These are phyloP conservation scores for Brassica carinata DNA, from an alignment of 345 rosid species.

Conservation along the genomic window DNA sequence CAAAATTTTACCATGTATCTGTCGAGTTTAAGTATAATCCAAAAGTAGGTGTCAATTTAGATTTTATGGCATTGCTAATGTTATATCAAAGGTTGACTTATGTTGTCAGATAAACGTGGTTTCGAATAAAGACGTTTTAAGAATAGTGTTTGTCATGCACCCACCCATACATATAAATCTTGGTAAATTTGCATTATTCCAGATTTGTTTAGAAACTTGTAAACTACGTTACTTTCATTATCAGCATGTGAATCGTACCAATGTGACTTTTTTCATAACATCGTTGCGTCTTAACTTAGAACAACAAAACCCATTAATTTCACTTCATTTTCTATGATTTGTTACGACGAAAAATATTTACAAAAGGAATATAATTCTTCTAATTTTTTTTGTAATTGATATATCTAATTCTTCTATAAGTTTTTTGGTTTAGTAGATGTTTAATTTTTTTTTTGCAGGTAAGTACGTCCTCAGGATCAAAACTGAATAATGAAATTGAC, in stretches of 20 bases:
- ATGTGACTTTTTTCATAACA: constrained; percentile 21
- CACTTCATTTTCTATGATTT: constrained; percentile 44
- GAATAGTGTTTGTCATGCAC: constrained; percentile 8
- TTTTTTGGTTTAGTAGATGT: not conserved
- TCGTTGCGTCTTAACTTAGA: constrained; percentile 2
- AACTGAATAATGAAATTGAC: constrained; percentile 5
- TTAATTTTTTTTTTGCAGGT: constrained; percentile 49
- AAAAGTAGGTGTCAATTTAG: constrained; percentile 1
- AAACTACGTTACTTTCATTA: constrained; percentile 34
- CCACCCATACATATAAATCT: constrained; percentile 12
- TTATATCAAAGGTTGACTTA: constrained; percentile 16
- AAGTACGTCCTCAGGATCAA: constrained; percentile 86
- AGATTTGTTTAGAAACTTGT: constrained; percentile 11
- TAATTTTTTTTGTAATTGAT: too few species aligned
- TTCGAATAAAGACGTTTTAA: constrained; percentile 7
- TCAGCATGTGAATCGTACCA: constrained; percentile 27
- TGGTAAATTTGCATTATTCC: constrained; percentile 30
- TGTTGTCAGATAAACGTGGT: constrained; percentile 4
- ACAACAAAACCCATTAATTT: constrained; percentile 1
- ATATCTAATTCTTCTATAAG: not conserved
- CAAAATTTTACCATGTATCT: not conserved
- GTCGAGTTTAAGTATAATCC: not conserved
- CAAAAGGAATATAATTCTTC: not conserved
- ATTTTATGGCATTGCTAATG: constrained; percentile 9
- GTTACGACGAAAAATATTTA: constrained; percentile 54